These are phyloP conservation scores for Silybum marianum DNA, from an alignment of 129 eudicot species.

Conservation along the genomic window DNA sequence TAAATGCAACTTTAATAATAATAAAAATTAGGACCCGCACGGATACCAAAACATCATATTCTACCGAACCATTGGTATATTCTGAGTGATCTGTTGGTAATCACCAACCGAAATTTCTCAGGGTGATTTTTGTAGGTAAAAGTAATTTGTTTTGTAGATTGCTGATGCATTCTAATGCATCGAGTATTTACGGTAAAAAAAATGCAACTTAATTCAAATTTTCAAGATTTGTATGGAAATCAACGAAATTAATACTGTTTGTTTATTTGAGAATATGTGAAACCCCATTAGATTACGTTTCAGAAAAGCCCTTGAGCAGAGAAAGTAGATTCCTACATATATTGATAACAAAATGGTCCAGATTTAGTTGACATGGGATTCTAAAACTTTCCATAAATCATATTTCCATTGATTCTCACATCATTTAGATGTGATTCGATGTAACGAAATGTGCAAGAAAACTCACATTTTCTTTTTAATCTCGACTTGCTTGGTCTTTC, in stretches of 20 bases:
- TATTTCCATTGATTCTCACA: neutral
- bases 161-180: conserved; percentile 61
- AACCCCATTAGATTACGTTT: neutral
- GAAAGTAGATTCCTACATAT: neutral
- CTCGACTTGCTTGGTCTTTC: conserved; percentile 76
- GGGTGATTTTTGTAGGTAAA: too few species aligned
- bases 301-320: neutral
- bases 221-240: neutral
- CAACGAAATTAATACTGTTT: neutral
- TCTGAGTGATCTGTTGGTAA: too few species aligned
- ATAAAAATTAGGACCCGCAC: too few species aligned
- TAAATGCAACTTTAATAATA: too few species aligned
- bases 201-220: too few species aligned
- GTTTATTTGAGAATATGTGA: neutral
- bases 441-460: neutral
- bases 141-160: too few species aligned
- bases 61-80: too few species aligned
- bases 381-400: neutral
- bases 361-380: neutral
- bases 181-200: conserved; percentile 58
- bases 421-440: neutral
- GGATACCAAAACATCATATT: too few species aligned
- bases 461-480: conserved; percentile 78
- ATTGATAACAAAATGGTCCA: neutral
- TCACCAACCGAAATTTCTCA: too few species aligned